Evolutionary conservation across 2,329 filamentous ascomycete genomes (phyloP), one percentile per base, ranked within the genome.

Genomic region (Xylariaceae sp.): DNA sequence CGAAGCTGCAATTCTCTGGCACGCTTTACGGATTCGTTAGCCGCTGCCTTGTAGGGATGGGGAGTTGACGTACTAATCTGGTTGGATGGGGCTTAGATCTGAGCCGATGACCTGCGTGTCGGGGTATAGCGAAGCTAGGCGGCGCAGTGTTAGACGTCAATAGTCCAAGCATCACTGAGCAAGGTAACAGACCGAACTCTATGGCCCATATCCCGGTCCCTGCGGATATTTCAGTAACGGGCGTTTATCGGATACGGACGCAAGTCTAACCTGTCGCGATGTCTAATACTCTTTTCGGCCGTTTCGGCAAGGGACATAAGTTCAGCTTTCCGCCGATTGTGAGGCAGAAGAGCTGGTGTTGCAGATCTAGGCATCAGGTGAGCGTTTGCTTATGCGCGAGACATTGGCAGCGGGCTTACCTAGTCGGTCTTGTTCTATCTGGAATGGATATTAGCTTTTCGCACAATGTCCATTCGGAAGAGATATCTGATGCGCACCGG

Each of bases 1-100:
- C 68, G 64, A 81, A 83, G 19, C 68, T 70, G 43, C 80, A 72
- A 56, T 82, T 83, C 16, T 76, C 74, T 12, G 79, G 79, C 2
- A 80, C 68, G 45, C 65, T 67, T 19, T n/a, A 36, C 2, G n/a
- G 37, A 9, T 10, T 21, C 16, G 48, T 58, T 22, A 57, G 51
- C 5, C 12, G 1, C 5, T 34, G 6, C 30, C n/a, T 34, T 13
- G 32, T 8, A 16, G 5, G 8, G 19, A n/a, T 21, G 15, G 21
- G 32, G 47, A 41, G 34, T 40, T 30, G 5, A 45, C 62, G 40
- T 43, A 67, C 65, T 73, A 69, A 34, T 68, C 65, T 2, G 75
- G 75, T 62, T 79, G 76, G 22, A 74, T 71, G 1, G 76, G 75
- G 42, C 72, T 75, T 1, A 78, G 66, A 54, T 79, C 76, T 2